Evolutionary conservation across 1,139 yeast genomes (phyloP).

Genomic region (Entelexis paramagnoliae): DNA sequence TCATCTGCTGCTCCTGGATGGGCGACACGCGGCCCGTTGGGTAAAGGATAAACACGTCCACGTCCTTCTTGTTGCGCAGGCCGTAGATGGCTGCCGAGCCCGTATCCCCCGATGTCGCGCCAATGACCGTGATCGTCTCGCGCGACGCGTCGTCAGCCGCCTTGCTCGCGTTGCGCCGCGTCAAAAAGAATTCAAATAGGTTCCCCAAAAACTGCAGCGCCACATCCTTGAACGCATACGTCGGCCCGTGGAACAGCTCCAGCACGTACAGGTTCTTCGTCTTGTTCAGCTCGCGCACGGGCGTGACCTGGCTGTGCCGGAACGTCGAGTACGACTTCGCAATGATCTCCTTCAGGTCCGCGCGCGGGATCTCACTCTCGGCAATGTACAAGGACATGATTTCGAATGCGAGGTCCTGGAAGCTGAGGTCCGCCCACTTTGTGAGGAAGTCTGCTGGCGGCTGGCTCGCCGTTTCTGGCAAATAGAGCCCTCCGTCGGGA

Average conservation of each 20-base stretch:
- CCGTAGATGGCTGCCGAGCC: constrained; percentile 99
- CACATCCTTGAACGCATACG: constrained; percentile 97
- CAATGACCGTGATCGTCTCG: constrained; percentile 86
- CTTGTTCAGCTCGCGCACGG: constrained; percentile 52
- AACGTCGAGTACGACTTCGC: constrained; percentile 76
- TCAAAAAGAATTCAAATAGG: constrained; percentile 80
- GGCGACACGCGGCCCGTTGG: constrained; percentile 98
- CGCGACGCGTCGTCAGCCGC: constrained; percentile 45
- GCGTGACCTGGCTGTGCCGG: constrained; percentile 78
- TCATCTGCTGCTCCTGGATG: constrained; percentile 96
- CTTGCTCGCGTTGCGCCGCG: constrained; percentile 60
- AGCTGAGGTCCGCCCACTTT: constrained; percentile 63
- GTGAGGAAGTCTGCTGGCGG: constrained; percentile 50
- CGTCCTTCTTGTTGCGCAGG: constrained; percentile 89
- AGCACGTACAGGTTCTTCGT: constrained; percentile 57
- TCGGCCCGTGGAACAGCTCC: constrained; percentile 97
- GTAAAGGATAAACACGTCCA: constrained; percentile 85
- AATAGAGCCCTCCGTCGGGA: constrained; percentile 87
- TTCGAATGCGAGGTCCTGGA: constrained; percentile 77
- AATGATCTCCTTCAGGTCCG: constrained; percentile 54
- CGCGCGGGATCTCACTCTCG: constrained; percentile 56
- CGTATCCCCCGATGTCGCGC: constrained; percentile 98
- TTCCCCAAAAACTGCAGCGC: constrained; percentile 97
- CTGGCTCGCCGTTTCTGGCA: constrained; percentile 73
- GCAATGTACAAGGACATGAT: constrained; percentile 72